Base-by-base conservation (phyloP, 1,139 yeast species). In the Yamadazyma siamensis region DNA sequence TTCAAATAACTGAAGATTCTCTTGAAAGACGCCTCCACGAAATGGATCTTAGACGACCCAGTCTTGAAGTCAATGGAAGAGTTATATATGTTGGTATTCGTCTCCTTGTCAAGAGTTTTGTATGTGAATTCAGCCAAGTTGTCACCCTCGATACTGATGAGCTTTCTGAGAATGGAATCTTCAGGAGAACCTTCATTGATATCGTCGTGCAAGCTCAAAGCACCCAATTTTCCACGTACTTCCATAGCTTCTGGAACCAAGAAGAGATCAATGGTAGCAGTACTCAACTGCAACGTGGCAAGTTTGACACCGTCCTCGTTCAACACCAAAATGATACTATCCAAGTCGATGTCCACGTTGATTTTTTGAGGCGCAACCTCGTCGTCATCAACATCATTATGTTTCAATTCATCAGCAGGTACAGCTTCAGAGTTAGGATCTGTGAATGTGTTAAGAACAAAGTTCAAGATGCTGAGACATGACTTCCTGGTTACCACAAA, bases 301-400 rank as follows among this genome's bases (percentile, higher is more conserved):
- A 94, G 56, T 43, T 84, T 81, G 26, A 80, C 67, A 3, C 91
- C 83, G 40, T 87, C 95, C 47, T 91, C 97, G 50, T 86, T 85
- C 27, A 94, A 62, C 4, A 85, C 77, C 36, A 87, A 52, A 15
- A 81, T 77, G 11, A 91, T 75, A 48, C 95, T 81, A 34, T 80
- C 87, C 49, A 91, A 63, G 28, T 72, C 73, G 13, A 91, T 68
- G 25, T 72, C 68, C 24, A 89, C 80, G 34, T 79, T 77, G 26
- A 87, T 81, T 45, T 77, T 81, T 39, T 82, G 86, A 0, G 94
- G 91, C 0, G 86, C 70, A 11, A 69, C 64, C 8, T 70, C 75
- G 15, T 61, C 68, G 36, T 71, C 73, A n/a, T 60, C 55, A 20
- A 71, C 71, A 41, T 73, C 71, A 44, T 80, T 79, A 42, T 82